Conservation (phyloP, 768 basidiomycete genomes). For the Amanita muscaria region DNA sequence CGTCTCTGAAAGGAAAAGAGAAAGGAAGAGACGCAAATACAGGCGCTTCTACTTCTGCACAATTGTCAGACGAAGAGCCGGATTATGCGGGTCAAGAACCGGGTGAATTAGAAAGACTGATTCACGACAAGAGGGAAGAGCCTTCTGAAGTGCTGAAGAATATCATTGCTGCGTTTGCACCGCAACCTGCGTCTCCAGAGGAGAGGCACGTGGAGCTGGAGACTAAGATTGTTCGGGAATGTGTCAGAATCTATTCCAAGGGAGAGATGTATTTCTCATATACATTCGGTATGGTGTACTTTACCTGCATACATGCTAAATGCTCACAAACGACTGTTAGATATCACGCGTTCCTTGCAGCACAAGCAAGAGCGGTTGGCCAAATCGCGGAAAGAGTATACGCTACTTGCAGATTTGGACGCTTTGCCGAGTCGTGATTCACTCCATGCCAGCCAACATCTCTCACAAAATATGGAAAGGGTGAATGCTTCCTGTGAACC, state of each 20-base stretch:
- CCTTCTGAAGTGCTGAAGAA: conserved; percentile 46
- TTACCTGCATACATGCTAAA: neutral
- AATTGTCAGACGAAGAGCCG: conserved; percentile 13
- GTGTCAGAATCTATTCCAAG: conserved; percentile 65
- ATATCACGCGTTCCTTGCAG: conserved; percentile 76
- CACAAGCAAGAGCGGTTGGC: conserved; percentile 63
- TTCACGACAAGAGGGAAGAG: conserved; percentile 36
- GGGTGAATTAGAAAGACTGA: conserved; percentile 33
- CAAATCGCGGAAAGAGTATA: conserved; percentile 49
- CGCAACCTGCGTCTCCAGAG: conserved; percentile 51
- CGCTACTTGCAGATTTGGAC: conserved; percentile 52
- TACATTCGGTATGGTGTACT: conserved; percentile 54
- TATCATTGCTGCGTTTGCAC: conserved; percentile 53
- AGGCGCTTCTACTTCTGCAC: neutral
- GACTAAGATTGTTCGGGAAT: conserved; percentile 73
- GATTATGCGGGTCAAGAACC: conserved; percentile 23
- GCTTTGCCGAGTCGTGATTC: conserved; percentile 31
- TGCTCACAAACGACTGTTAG: conserved; percentile 26
- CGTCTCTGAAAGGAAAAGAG: conserved; percentile 1
- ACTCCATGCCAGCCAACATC: conserved; percentile 9
- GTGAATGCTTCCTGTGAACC: conserved; percentile 61
- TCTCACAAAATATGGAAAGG: conserved; percentile 11
- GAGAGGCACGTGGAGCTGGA: conserved; percentile 73
- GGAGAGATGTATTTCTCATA: conserved; percentile 91
- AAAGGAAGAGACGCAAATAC: neutral